Evolutionary conservation across 306 rosid species (phyloP).

Genomic region (Glycyrrhiza uralensis): DNA sequence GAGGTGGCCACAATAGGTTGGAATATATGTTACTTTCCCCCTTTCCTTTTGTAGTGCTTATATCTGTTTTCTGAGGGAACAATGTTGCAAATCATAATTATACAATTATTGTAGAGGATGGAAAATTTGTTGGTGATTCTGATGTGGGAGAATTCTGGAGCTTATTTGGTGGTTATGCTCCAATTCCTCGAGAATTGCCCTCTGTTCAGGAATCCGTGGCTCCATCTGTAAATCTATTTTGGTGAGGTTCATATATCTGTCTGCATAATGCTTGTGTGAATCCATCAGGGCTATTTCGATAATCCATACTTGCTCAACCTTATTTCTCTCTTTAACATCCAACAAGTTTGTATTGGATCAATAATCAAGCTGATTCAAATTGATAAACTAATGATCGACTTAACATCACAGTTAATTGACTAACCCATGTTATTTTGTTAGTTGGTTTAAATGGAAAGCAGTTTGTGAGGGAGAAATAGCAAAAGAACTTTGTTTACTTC

Average conservation of each 20-base stretch:
- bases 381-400: background rate
- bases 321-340: constrained; percentile 1
- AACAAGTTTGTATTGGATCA: background rate
- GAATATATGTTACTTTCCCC: constrained; percentile 24
- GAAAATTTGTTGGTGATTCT: constrained; percentile 91
- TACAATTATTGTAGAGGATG: constrained; percentile 74
- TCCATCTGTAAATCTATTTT: constrained; percentile 47
- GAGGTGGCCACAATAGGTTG: constrained; percentile 87
- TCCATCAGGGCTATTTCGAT: background rate
- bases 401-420: background rate
- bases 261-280: background rate
- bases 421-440: background rate
- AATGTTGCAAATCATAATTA: constrained; percentile 21
- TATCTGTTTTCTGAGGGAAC: constrained; percentile 13
- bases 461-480: background rate
- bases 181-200: constrained; percentile 75
- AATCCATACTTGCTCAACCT: constrained; percentile 8
- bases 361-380: background rate
- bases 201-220: constrained; percentile 46
- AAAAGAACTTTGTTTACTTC: background rate
- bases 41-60: background rate
- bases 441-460: background rate
- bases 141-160: constrained; percentile 98
- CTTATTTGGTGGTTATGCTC: constrained; percentile 97
- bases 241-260: constrained; percentile 48